A percentile compares a stretch with the other conserved stretches of the same genome.
phyloP scores from a whole-genome alignment of 1,139 yeast species.

The Suhomyces choctaworum region DNA sequence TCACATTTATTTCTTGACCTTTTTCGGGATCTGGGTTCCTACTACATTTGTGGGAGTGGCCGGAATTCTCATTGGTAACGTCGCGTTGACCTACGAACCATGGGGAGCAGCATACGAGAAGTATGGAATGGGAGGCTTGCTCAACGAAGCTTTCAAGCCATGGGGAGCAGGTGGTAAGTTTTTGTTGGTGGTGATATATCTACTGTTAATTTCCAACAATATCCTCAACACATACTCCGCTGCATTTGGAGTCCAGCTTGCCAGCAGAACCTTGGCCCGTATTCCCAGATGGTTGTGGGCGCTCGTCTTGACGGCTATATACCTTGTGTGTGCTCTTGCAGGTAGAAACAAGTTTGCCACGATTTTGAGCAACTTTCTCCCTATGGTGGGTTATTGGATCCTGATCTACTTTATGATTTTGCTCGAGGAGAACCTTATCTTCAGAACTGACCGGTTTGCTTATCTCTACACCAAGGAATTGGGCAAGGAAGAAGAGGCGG shows the following conservation, averaged over 20 bases:
- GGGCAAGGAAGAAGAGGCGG: slow-evolving; percentile 21
- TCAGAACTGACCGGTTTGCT: slow-evolving; percentile 55
- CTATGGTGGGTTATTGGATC: slow-evolving; percentile 95
- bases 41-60: slow-evolving; percentile 76
- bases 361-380: slow-evolving; percentile 82
- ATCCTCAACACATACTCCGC: slow-evolving; percentile 82
- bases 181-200: slow-evolving; percentile 63
- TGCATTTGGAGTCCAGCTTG: slow-evolving; percentile 75
- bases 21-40: slow-evolving; percentile 68
- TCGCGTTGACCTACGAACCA: slow-evolving; percentile 59
- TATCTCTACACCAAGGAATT: slow-evolving; percentile 58
- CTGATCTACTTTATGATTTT: slow-evolving; percentile 75
- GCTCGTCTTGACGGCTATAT: slow-evolving; percentile 60
- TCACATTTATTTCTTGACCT: slow-evolving; percentile 61
- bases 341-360: slow-evolving; percentile 76
- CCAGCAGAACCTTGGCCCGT: slow-evolving; percentile 59
- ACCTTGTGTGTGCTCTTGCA: slow-evolving; percentile 68
- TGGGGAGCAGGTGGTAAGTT: slow-evolving; percentile 85
- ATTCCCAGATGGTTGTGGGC: slow-evolving; percentile 85
- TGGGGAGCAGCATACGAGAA: slow-evolving; percentile 61
- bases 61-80: slow-evolving; percentile 70
- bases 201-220: slow-evolving; percentile 78
- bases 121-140: slow-evolving; percentile 77
- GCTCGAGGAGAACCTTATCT: slow-evolving; percentile 72
- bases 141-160: slow-evolving; percentile 63